Evolutionary conservation across 768 basidiomycete genomes (phyloP).

Genomic region (Hypholoma sublateritium): DNA sequence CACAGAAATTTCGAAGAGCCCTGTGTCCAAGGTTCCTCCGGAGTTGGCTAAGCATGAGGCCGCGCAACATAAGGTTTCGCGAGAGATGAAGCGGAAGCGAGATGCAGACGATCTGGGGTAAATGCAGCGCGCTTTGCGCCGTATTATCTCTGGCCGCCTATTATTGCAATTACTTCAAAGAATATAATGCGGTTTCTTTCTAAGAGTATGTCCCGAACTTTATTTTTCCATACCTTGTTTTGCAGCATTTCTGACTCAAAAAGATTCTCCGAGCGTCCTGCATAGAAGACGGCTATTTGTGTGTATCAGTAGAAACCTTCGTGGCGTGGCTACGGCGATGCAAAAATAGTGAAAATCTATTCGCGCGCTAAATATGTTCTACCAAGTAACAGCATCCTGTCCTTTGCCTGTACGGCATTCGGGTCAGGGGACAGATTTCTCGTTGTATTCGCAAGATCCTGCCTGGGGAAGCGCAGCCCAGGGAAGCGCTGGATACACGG

Average conservation of each 20-base stretch:
- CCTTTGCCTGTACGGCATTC: not conserved
- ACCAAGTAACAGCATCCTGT: not conserved
- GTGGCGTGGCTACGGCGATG: not conserved
- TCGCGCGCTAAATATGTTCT: not conserved
- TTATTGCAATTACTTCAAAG: too few relatives aligned
- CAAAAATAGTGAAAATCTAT: not conserved
- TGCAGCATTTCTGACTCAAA: not conserved
- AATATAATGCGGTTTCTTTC: too few relatives aligned
- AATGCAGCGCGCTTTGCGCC: not conserved
- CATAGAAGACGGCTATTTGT: not conserved
- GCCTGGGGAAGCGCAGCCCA: not conserved
- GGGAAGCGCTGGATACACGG: not conserved
- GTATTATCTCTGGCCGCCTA: not conserved
- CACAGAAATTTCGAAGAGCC: conserved; percentile 90
- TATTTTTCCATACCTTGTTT: not conserved
- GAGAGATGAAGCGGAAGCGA: conserved; percentile 94
- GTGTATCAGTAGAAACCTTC: not conserved
- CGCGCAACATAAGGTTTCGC: conserved; percentile 86
- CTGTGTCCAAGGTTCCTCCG: conserved; percentile 83
- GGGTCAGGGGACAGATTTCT: not conserved
- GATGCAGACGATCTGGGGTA: conserved; percentile 76
- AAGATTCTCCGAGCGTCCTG: not conserved
- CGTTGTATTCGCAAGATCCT: not conserved
- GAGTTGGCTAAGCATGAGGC: conserved; percentile 92
- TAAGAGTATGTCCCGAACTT: not conserved